Percentiles rank a stretch among this genome's conserved stretches.
Evolutionary conservation across 345 rosid species (phyloP).

Genomic region (Garcia nutans): DNA sequence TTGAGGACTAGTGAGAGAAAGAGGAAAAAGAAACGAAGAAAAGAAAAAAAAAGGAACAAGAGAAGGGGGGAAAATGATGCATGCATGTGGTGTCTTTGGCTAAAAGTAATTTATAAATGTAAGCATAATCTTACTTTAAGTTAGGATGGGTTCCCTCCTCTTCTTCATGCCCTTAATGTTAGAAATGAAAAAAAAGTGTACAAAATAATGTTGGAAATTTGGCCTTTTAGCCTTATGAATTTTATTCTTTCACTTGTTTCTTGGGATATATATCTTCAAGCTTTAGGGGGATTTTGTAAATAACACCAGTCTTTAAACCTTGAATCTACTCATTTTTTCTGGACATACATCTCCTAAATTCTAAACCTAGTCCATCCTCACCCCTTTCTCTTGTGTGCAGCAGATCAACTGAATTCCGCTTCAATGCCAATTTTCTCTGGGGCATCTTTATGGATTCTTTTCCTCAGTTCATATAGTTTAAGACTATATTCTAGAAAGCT

Average conservation of each 20-base stretch:
- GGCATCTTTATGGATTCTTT: not conserved
- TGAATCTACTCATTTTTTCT: not conserved
- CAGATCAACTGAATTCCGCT: not conserved
- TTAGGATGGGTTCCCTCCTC: too few relatives aligned
- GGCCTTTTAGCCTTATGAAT: too few relatives aligned
- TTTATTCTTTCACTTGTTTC: not conserved
- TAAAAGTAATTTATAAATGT: too few relatives aligned
- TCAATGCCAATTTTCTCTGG: not conserved
- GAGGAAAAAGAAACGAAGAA: too few relatives aligned
- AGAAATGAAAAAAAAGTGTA: too few relatives aligned
- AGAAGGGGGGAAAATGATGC: too few relatives aligned
- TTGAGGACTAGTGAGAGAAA: too few relatives aligned
- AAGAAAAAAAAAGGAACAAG: too few relatives aligned
- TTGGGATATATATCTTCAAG: not conserved
- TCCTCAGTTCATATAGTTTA: not conserved
- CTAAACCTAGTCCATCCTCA: not conserved
- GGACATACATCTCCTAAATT: not conserved
- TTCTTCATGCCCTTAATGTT: too few relatives aligned
- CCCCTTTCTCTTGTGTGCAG: not conserved
- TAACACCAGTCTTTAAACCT: not conserved
- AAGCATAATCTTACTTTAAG: too few relatives aligned
- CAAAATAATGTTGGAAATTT: too few relatives aligned
- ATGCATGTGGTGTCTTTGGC: too few relatives aligned
- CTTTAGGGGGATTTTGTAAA: not conserved
- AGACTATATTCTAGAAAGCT: not conserved